These are phyloP conservation scores for Sporothrix sp. DNA, from an alignment of 2,329 filamentous ascomycete genomes.

Conservation along the genomic window DNA sequence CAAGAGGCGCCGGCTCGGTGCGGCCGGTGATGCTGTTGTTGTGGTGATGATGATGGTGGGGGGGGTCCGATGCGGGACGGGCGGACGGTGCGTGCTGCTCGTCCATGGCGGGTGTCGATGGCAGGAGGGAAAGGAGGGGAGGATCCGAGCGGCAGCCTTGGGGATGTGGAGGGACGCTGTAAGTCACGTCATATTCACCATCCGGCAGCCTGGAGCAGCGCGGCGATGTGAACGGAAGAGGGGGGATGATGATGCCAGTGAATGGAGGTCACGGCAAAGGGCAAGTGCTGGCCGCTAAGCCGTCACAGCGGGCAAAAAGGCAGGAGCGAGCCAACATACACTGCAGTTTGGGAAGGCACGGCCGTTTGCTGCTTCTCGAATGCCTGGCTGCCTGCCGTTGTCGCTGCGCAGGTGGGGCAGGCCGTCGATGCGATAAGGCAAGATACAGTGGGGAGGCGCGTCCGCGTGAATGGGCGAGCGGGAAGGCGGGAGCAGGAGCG, in stretches of 20 bases:
- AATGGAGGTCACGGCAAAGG: neutral
- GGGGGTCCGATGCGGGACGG: constrained; percentile 1
- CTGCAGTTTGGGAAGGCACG: neutral
- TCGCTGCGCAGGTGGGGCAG: constrained; percentile 9
- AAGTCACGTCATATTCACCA: constrained; percentile 17
- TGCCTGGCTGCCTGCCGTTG: constrained; percentile 4
- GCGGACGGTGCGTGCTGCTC: constrained; percentile 13
- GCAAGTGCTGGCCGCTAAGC: neutral
- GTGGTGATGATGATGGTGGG: constrained; percentile 12
- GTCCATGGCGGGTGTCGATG: constrained; percentile 16
- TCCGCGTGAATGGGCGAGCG: neutral
- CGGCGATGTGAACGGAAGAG: neutral
- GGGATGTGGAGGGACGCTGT: constrained; percentile 2
- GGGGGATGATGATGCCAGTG: neutral
- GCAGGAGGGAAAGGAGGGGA: constrained; percentile 1
- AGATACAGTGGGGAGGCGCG: neutral
- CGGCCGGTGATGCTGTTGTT: constrained; percentile 2
- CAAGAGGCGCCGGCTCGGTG: neutral
- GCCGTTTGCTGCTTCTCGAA: neutral
- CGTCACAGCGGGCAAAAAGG: neutral
- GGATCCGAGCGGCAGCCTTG: constrained; percentile 9
- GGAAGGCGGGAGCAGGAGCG: neutral
- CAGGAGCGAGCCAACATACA: constrained; percentile 1
- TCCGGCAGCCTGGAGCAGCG: neutral
- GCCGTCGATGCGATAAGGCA: constrained; percentile 3